A percentile compares a stretch with the other conserved stretches of the same genome.
Evolutionary conservation across 768 basidiomycete species (phyloP).

Genomic region (Suillus brevipes): DNA sequence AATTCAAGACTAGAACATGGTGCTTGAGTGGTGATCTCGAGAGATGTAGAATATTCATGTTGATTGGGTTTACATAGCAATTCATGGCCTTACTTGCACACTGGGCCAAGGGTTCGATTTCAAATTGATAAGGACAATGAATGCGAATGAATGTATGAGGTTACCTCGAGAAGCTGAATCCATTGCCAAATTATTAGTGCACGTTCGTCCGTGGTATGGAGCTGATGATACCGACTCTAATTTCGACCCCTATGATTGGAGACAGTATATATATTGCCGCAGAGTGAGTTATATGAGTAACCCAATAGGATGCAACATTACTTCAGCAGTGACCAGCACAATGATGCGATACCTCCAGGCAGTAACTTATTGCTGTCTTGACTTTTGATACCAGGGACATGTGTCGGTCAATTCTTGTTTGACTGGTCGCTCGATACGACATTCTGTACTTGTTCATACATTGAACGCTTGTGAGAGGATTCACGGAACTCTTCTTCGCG

Average conservation of each 20-base stretch:
- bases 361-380: background rate
- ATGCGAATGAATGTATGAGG: background rate
- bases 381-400: background rate
- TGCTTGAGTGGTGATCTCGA: background rate
- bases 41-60: background rate
- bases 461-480: conserved; percentile 61
- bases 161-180: background rate
- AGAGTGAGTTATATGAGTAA: background rate
- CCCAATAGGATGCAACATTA: background rate
- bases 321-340: no score
- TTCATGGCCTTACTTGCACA: no score
- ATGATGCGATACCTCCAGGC: background rate
- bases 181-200: background rate
- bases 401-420: conserved; percentile 6
- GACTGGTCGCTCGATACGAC: conserved; percentile 22
- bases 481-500: conserved; percentile 61
- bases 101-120: background rate
- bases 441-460: conserved; percentile 59
- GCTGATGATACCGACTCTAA: background rate
- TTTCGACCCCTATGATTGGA: background rate
- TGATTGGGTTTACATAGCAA: background rate
- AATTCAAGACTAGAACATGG: conserved; percentile 47
- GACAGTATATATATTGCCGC: background rate
- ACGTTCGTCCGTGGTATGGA: background rate
- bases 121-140: background rate